Percentiles rank a stretch among this genome's conserved stretches.
phyloP scores from a whole-genome alignment of 345 rosid genomes.

The Murraya koenigii region DNA sequence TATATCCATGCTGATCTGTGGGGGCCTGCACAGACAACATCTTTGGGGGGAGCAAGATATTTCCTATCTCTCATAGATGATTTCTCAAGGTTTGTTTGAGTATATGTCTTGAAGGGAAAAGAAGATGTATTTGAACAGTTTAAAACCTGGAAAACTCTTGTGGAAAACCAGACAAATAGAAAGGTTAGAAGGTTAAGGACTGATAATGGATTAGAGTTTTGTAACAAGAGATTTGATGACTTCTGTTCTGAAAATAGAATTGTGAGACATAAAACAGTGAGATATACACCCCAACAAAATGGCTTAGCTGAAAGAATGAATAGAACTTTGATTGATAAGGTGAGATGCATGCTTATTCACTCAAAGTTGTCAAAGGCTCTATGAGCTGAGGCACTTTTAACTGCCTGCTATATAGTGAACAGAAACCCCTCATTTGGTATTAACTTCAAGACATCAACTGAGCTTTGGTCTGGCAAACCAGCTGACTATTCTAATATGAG shows the following conservation, averaged over 20 bases:
- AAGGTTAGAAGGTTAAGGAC: neutral
- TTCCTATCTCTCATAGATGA: neutral
- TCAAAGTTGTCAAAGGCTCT: too few species aligned
- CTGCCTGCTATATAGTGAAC: too few species aligned
- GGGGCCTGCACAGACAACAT: neutral
- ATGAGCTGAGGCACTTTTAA: too few species aligned
- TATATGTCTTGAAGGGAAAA: neutral
- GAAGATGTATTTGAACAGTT: neutral
- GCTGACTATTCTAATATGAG: too few species aligned
- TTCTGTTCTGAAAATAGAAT: accelerated
- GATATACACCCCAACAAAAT: too few species aligned
- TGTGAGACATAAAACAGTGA: too few species aligned
- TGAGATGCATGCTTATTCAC: too few species aligned
- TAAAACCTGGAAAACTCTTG: neutral
- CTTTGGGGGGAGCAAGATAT: neutral
- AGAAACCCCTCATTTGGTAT: too few species aligned
- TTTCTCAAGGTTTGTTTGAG: neutral
- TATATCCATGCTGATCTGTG: slow-evolving; percentile 9
- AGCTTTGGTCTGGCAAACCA: too few species aligned
- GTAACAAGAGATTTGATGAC: neutral
- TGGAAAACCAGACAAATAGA: neutral
- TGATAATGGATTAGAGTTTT: neutral
- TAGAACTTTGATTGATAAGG: too few species aligned
- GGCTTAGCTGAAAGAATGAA: too few species aligned
- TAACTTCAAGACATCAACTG: too few species aligned